These are phyloP conservation scores for Petrea volubilis DNA, from an alignment of 257 asterid species.

Conservation along the genomic window DNA sequence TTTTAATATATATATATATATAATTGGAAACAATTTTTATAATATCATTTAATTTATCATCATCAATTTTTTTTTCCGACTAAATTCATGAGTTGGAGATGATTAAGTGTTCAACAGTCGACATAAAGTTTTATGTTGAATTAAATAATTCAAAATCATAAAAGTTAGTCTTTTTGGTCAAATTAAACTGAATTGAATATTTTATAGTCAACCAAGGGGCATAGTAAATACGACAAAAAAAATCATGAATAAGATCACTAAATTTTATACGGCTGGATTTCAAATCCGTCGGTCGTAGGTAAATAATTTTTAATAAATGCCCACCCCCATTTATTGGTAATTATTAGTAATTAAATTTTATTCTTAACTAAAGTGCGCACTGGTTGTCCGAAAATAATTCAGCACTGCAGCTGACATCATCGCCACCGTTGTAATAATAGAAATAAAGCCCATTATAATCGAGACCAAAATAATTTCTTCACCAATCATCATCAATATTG, in stretches of 20 bases:
- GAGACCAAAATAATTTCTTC: neutral
- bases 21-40: too few species aligned
- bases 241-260: neutral
- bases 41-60: too few species aligned
- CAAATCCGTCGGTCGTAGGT: neutral
- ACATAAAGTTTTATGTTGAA: too few species aligned
- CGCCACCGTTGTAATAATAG: neutral
- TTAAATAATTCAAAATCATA: too few species aligned
- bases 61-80: too few species aligned
- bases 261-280: neutral
- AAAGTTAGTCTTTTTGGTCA: too few species aligned
- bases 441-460: neutral
- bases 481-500: neutral
- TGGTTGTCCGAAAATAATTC: neutral
- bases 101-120: too few species aligned
- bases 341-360: neutral
- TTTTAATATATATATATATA: too few species aligned
- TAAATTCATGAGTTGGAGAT: too few species aligned
- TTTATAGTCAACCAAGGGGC: too few species aligned
- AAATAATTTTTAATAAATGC: neutral
- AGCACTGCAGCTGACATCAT: constrained; percentile 4
- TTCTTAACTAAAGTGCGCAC: neutral
- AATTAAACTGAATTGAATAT: too few species aligned
- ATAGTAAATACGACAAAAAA: too few species aligned
- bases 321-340: neutral